phyloP scores from a whole-genome alignment of 148 eudicot species.

The Gaultheria prostrata region DNA sequence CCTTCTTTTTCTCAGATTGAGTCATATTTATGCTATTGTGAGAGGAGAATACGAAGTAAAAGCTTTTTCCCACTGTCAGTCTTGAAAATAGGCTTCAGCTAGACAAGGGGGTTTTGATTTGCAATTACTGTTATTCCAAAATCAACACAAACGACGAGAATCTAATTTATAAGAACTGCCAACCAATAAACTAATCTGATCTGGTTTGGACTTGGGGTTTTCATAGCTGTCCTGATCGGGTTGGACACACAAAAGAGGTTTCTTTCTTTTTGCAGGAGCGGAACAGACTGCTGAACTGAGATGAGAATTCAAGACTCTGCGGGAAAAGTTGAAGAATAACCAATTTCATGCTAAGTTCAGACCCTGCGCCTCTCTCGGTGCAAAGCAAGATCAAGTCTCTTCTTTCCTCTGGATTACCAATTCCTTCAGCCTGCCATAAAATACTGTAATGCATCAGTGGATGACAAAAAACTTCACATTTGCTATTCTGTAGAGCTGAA shows the following conservation, averaged over 20 bases:
- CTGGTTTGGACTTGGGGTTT: background rate
- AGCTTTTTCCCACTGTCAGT: background rate
- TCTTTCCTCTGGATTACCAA: background rate
- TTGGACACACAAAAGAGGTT: background rate
- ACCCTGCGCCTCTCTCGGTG: background rate
- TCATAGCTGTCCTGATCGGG: background rate
- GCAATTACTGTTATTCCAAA: background rate
- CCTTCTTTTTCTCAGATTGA: background rate
- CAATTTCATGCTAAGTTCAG: background rate
- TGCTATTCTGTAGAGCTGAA: background rate
- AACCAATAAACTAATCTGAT: background rate
- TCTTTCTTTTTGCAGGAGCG: slow-evolving; percentile 16
- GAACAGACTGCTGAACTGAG: background rate
- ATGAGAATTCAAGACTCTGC: background rate
- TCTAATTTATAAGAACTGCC: background rate
- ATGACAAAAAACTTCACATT: background rate
- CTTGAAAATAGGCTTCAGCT: background rate
- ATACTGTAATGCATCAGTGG: background rate
- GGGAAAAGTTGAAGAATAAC: background rate
- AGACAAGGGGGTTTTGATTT: background rate
- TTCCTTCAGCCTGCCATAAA: background rate
- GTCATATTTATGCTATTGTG: background rate
- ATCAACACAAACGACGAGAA: background rate
- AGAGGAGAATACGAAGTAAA: background rate
- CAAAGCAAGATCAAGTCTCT: background rate